Evolutionary conservation across 2,329 filamentous ascomycete species (phyloP), one percentile per base, ranked within the genome.

Genomic region (Coccinonectria pachysandricola): DNA sequence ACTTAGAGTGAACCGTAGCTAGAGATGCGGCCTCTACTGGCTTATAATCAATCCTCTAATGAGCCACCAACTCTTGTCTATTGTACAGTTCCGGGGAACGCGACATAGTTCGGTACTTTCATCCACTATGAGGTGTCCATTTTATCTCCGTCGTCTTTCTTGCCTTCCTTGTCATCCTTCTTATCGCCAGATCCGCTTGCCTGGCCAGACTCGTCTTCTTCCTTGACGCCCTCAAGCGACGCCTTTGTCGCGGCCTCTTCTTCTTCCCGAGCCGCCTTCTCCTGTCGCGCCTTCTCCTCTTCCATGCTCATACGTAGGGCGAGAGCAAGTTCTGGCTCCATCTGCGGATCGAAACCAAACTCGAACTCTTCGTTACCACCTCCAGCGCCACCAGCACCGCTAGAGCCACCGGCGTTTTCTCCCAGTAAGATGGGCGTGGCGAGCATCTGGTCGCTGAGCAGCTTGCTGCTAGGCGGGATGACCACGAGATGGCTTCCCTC

Each of bases 281-380:
- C 87, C 58, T 92, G 79, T 46, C 91, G 69, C 35, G 87, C 87
- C 64, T 92, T 92, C 60, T 98, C 91, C 54, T 98, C 91, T 55
- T 98, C 91, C 72, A 93, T 85, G 57, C 84, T 93, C 85, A 98
- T 94, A 38, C 91, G 78, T 52, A 98, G 65, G 27, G 91, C 91
- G 43, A 98, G 73, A 12, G 91, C 91, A 49, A 98, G 64, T 56
- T 98, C 91, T 4, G 91, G 91, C 51, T 98, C 91, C 48, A 87
- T 71, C 28, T 79, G 80, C 9, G 88, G 87, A 55, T 96, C 91
- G 41, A 94, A 84, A 39, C 83, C 85, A 52, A 92, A 92, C 39
- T 60, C 59, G 21, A 68, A 75, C 33, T 60, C 92, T 36, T 79
- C 75, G 30, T 69, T 71, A 41, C 69, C 74, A 17, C 63, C 71